Base-by-base conservation (phyloP, 1,139 yeast species). In the Candida pseudoviswanathii region DNA sequence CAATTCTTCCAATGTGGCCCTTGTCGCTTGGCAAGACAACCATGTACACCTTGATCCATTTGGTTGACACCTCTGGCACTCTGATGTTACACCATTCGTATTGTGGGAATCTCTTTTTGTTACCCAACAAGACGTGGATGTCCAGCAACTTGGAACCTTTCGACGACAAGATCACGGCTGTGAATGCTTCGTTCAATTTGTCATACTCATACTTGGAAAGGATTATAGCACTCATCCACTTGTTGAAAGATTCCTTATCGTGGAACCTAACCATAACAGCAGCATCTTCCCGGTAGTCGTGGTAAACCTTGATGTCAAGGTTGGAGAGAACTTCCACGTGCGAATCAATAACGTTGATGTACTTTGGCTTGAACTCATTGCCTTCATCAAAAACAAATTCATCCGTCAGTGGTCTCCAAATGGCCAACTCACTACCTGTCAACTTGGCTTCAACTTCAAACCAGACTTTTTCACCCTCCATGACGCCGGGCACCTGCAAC, bases 11-110 rank as follows among this genome's bases (percentile, higher is more conserved):
- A 24, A 54, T 43, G 39, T 58, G 59, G 52, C 66, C 68, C 56
- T 74, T 73, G 41, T 73, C 75, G 21, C 71, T 67, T 0, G 84
- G 84, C 16, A 66, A 62, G 22, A 78, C 66, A 6, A 71, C 80
- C 54, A 80, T 68, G 51, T 62, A 79, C 47, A 81, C 78, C 58
- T 78, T 73, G 31, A 81, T 62, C 85, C 85, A 81, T 61, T 78
- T 78, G 52, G 77, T 72, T 50, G 81, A 78, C 41, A 81, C 66
- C 55, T 78, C 82, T 5, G 86, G 85, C 55, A 81, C 73, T 49
- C 85, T 63, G 51, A 81, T 62, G 57, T 81, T 77, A 60, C 81
- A 78, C 85, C 85, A 81, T 57, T 81, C 86, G 47, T 63, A 71
- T 50, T 77, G 74, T 24, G 75, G 63, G 47, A 70, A 68, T 51